Percentiles rank a stretch among this genome's conserved stretches.
phyloP scores from a whole-genome alignment of 345 rosid species.

The Eucalyptus rudis region DNA sequence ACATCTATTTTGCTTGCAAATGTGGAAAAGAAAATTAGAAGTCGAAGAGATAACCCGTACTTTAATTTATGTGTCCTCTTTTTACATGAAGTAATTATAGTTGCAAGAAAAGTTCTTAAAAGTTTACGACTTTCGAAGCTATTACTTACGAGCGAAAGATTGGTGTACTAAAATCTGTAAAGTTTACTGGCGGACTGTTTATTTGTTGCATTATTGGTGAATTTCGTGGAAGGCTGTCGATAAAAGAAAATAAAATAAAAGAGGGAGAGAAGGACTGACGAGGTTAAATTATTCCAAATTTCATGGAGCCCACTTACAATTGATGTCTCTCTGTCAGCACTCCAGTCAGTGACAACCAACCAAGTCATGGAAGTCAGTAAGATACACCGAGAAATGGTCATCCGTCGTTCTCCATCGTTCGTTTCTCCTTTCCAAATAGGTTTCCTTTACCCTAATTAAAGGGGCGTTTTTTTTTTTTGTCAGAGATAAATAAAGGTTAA shows the following conservation, averaged over 20 bases:
- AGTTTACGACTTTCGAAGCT: not conserved
- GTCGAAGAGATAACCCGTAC: not conserved
- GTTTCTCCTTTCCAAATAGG: not conserved
- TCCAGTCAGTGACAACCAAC: not conserved
- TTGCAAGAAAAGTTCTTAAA: no score
- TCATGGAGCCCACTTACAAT: not conserved
- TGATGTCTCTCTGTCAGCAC: not conserved
- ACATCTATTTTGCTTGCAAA: not conserved
- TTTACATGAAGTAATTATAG: no score
- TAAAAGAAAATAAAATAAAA: not conserved
- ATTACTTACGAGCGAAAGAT: not conserved
- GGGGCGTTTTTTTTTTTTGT: no score
- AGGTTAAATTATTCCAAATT: not conserved
- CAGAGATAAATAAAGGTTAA: not conserved
- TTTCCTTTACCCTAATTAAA: not conserved
- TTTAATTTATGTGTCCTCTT: not conserved
- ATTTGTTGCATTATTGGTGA: not conserved
- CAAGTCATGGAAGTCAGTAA: not conserved
- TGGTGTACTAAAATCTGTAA: not conserved
- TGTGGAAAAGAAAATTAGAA: not conserved
- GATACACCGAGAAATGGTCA: not conserved
- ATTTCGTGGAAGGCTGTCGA: not conserved
- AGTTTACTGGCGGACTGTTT: not conserved
- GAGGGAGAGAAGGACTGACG: not conserved
- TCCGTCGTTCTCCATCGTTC: not conserved